A percentile compares a stretch with the other conserved stretches of the same genome.
Evolutionary conservation across 345 rosid genomes (phyloP).

Genomic region (Rubroshorea leprosula): DNA sequence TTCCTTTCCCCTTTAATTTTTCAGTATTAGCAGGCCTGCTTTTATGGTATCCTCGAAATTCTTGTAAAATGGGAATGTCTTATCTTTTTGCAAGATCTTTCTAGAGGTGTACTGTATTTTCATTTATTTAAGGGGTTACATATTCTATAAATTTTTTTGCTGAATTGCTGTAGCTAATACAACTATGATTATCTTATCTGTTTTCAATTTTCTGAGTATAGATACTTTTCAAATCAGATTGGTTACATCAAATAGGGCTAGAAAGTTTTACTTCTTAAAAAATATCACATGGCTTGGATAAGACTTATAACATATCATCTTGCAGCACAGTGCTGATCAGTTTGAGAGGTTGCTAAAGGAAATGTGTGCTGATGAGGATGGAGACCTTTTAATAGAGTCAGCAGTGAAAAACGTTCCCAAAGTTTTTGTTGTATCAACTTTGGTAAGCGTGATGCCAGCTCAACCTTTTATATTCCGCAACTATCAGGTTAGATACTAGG

Average conservation of each 20-base stretch:
- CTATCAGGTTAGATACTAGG: slow-evolving; percentile 65
- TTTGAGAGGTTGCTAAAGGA: slow-evolving; percentile 93
- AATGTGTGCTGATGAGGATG: slow-evolving; percentile 97
- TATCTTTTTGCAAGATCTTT: not conserved
- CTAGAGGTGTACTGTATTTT: not conserved
- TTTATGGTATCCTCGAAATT: slow-evolving; percentile 7
- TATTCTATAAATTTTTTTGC: not conserved
- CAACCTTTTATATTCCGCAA: slow-evolving; percentile 94
- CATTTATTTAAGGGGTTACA: slow-evolving; percentile 2
- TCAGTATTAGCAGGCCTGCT: not conserved
- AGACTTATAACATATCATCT: slow-evolving; percentile 31
- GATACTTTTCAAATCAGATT: not conserved
- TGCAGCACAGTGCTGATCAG: slow-evolving; percentile 99
- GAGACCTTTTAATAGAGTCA: slow-evolving; percentile 88
- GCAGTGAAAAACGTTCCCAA: slow-evolving; percentile 87
- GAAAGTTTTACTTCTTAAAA: not conserved
- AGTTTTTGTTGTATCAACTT: slow-evolving; percentile 89
- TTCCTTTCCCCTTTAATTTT: not conserved
- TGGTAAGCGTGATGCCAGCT: slow-evolving; percentile 92
- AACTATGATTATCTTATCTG: not conserved
- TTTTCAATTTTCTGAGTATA: not conserved
- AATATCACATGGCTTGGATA: slow-evolving; percentile 16
- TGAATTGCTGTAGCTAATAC: not conserved
- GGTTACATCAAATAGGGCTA: slow-evolving; percentile 3
- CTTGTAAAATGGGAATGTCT: not conserved